Conservation (phyloP, 2,329 filamentous ascomycete genomes). For the Aspergillus sp. region DNA sequence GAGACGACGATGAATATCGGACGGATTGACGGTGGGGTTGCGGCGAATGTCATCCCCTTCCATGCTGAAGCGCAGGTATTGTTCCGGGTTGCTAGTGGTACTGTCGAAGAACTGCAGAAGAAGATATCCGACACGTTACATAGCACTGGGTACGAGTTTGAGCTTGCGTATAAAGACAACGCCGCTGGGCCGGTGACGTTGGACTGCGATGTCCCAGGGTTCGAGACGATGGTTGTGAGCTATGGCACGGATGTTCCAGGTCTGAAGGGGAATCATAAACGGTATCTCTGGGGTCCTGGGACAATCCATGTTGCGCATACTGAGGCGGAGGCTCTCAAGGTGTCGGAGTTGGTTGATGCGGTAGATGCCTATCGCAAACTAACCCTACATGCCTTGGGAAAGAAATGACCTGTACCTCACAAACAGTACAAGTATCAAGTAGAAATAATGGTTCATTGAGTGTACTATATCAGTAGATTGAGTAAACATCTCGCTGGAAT, state of each 20-base stretch:
- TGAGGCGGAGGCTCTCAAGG: background rate
- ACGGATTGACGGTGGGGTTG: conserved; percentile 27
- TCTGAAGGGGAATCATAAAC: background rate
- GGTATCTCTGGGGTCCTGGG: background rate
- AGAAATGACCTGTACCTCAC: no score
- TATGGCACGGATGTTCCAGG: background rate
- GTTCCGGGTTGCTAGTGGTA: background rate
- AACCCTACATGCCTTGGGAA: background rate
- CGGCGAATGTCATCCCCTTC: background rate
- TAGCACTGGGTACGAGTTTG: no score
- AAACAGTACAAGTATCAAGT: no score
- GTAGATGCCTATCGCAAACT: background rate
- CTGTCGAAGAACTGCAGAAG: no score
- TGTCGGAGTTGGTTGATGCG: background rate
- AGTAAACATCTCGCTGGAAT: no score
- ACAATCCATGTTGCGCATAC: background rate
- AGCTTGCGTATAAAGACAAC: no score
- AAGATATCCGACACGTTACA: no score
- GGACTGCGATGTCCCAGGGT: background rate
- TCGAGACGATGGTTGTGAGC: background rate
- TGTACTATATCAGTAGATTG: no score
- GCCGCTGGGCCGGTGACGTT: no score
- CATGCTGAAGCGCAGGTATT: background rate
- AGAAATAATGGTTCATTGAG: no score
- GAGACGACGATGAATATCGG: conserved; percentile 44